A percentile compares a stretch with the other conserved stretches of the same genome.
phyloP scores from a whole-genome alignment of 768 basidiomycete species.

The Kwoniella newhampshirensis region DNA sequence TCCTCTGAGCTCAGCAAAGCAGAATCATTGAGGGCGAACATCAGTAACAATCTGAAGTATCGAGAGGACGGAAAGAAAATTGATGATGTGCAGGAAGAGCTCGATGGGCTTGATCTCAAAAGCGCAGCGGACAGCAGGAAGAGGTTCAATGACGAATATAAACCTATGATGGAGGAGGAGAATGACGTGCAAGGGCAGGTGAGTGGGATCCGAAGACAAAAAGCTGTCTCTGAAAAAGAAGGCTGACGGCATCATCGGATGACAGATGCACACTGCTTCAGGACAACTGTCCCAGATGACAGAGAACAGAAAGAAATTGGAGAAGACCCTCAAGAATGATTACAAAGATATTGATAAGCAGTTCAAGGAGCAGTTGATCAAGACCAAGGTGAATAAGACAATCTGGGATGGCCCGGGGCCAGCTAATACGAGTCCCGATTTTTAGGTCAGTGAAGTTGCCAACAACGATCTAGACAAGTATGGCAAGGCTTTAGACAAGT shows the following conservation, averaged over 20 bases:
- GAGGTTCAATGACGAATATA: slow-evolving; percentile 79
- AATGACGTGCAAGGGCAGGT: slow-evolving; percentile 29
- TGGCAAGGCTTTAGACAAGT: slow-evolving; percentile 95
- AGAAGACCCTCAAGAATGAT: slow-evolving; percentile 69
- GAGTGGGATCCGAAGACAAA: not conserved
- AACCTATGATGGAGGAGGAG: slow-evolving; percentile 56
- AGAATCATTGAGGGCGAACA: slow-evolving; percentile 41
- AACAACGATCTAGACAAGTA: slow-evolving; percentile 97
- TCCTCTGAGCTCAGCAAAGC: slow-evolving; percentile 65
- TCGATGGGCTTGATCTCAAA: slow-evolving; percentile 77
- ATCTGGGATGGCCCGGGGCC: not conserved
- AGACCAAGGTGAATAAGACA: slow-evolving; percentile 72
- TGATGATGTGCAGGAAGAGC: slow-evolving; percentile 65
- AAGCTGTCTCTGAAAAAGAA: too few species aligned
- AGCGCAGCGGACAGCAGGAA: slow-evolving; percentile 77
- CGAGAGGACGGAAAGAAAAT: slow-evolving; percentile 70
- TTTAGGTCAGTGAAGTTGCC: slow-evolving; percentile 93
- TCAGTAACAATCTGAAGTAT: slow-evolving; percentile 75
- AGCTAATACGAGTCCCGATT: not conserved
- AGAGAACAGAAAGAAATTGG: slow-evolving; percentile 65
- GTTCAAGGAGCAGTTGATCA: slow-evolving; percentile 87
- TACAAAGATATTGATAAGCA: slow-evolving; percentile 82
- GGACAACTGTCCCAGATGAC: slow-evolving; percentile 78
- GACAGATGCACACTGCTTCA: slow-evolving; percentile 68
- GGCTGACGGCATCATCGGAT: too few species aligned